phyloP scores from a whole-genome alignment of 1,284 basidiomycete genomes.

The Trichosporon sp. region DNA sequence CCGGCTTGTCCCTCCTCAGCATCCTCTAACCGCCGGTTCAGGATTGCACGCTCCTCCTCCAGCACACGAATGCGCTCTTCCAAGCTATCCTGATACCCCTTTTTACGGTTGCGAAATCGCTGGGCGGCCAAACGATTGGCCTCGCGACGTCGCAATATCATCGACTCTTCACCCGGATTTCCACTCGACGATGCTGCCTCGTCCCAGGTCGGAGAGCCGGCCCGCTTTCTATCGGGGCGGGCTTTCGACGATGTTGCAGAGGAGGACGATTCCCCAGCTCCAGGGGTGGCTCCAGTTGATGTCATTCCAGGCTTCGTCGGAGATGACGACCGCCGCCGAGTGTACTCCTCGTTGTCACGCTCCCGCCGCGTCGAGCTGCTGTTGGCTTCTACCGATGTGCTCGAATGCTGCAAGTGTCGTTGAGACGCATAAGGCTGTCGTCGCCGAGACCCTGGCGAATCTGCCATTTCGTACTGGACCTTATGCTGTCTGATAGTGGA shows the following conservation, averaged over 20 bases:
- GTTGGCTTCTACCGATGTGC: not conserved
- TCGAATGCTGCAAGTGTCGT: not conserved
- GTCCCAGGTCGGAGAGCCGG: not conserved
- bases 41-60: slow-evolving; percentile 33
- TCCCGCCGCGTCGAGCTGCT: not conserved
- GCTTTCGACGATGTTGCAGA: not conserved
- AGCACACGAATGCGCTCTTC: slow-evolving; percentile 37
- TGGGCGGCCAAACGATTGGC: slow-evolving; percentile 46
- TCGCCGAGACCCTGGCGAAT: not conserved
- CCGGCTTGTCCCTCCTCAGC: not conserved
- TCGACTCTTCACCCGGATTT: slow-evolving; percentile 14
- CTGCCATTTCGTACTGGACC: not conserved
- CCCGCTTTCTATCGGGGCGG: not conserved
- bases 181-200: not conserved
- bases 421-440: not conserved
- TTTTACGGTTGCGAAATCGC: slow-evolving; percentile 43
- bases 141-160: slow-evolving; percentile 37
- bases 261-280: not conserved
- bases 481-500: not conserved
- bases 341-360: slow-evolving; percentile 13
- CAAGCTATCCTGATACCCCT: slow-evolving; percentile 44
- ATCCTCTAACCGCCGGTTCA: slow-evolving; percentile 28
- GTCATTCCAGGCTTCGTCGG: not conserved
- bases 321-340: not conserved
- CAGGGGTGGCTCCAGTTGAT: not conserved